phyloP scores from a whole-genome alignment of 129 eudicot genomes.

The Apium graveolens region DNA sequence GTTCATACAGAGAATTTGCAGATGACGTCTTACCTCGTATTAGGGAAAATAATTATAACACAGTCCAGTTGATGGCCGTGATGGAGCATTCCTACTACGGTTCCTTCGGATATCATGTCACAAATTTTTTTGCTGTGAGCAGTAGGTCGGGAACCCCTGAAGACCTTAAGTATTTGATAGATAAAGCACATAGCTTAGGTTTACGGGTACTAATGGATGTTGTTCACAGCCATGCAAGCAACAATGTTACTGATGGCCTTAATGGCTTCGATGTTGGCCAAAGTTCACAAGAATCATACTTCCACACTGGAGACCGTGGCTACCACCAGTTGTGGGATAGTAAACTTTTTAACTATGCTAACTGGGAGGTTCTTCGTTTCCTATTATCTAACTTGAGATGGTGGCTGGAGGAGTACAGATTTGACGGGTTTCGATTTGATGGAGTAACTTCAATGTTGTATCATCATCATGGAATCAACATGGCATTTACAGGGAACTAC shows the following conservation, averaged over 20 bases:
- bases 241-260: conserved; percentile 93
- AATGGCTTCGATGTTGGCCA: conserved; percentile 94
- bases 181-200: conserved; percentile 93
- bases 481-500: conserved; percentile 67
- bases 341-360: conserved; percentile 78
- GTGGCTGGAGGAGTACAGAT: conserved; percentile 85
- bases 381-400: conserved; percentile 82
- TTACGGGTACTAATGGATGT: conserved; percentile 88
- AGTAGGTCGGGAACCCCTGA: conserved; percentile 93
- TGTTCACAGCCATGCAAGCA: conserved; percentile 97
- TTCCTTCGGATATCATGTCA: conserved; percentile 91
- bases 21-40: conserved; percentile 86
- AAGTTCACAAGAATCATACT: conserved; percentile 81
- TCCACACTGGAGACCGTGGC: conserved; percentile 85
- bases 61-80: conserved; percentile 93
- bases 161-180: conserved; percentile 85
- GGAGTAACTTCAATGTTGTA: conserved; percentile 95
- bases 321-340: conserved; percentile 95
- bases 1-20: conserved; percentile 87
- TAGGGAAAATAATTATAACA: conserved; percentile 73
- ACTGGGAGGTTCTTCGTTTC: conserved; percentile 97
- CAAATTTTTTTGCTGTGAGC: conserved; percentile 95
- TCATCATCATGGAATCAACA: conserved; percentile 80
- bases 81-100: conserved; percentile 98
- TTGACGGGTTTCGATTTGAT: conserved; percentile 95